phyloP scores from a whole-genome alignment of 495 filamentous ascomycete genomes.

The Hyaloscypha finlandica region DNA sequence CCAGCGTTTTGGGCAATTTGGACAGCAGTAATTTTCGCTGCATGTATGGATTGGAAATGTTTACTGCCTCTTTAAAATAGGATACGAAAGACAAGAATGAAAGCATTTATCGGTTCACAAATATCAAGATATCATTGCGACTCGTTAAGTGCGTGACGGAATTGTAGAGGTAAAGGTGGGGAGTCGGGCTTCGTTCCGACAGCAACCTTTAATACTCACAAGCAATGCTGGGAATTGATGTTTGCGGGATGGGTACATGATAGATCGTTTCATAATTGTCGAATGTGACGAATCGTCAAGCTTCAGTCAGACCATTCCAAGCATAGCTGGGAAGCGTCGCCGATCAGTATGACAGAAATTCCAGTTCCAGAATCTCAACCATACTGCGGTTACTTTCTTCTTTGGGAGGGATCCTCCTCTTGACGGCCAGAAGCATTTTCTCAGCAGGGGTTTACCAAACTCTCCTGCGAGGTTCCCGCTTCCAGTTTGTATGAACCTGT shows the following conservation, averaged over 20 bases:
- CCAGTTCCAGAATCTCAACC: too few species aligned
- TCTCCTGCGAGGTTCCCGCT: too few species aligned
- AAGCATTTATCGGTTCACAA: not conserved
- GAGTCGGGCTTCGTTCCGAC: not conserved
- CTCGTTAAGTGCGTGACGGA: not conserved
- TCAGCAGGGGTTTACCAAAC: too few species aligned
- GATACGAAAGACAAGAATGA: not conserved
- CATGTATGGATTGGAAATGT: not conserved
- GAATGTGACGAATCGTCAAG: too few species aligned
- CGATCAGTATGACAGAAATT: too few species aligned
- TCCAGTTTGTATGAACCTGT: too few species aligned
- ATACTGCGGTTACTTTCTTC: not conserved
- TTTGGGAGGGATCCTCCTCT: not conserved
- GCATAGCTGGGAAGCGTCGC: too few species aligned
- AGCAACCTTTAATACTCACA: not conserved
- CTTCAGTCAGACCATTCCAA: too few species aligned
- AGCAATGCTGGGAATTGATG: too few species aligned
- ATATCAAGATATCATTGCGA: not conserved
- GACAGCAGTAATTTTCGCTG: not conserved
- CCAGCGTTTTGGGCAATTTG: not conserved
- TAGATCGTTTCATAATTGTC: not conserved
- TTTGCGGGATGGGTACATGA: too few species aligned
- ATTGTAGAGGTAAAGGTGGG: not conserved
- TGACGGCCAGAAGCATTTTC: not conserved
- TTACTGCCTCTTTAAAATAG: not conserved